Percentiles rank a stretch among this genome's conserved stretches.
Evolutionary conservation across 192 early-diverging fungal genomes (phyloP).

Genomic region (Coemansia sp.): DNA sequence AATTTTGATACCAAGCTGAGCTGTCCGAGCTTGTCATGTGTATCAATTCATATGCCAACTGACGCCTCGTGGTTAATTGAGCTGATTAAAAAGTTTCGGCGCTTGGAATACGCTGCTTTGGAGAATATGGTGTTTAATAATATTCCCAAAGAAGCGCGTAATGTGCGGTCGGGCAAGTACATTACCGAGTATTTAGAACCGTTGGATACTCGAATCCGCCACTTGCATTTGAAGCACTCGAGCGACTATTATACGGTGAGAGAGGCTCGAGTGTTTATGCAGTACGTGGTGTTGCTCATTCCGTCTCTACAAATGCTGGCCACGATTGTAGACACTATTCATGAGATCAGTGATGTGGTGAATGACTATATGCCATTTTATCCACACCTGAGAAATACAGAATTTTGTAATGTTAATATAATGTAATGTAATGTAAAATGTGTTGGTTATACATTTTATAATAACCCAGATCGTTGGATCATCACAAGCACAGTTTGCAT

Average conservation of each 20-base stretch:
- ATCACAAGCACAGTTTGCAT: too few relatives aligned
- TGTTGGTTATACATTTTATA: too few relatives aligned
- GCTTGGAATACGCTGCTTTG: not conserved
- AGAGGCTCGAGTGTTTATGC: not conserved
- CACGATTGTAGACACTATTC: not conserved
- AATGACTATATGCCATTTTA: slow-evolving; percentile 6
- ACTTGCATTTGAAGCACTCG: not conserved
- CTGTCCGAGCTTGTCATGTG: not conserved
- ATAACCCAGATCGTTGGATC: too few relatives aligned
- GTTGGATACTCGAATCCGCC: not conserved
- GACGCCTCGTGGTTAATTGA: not conserved
- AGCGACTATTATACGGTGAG: not conserved
- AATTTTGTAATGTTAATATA: not conserved
- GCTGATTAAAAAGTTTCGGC: not conserved
- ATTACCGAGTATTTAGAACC: not conserved
- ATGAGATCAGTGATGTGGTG: not conserved
- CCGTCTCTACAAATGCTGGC: not conserved
- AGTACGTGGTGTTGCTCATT: not conserved
- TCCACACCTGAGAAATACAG: not conserved
- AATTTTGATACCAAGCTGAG: not conserved
- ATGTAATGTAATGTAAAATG: not conserved
- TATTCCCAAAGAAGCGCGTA: not conserved
- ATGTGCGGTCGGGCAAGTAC: slow-evolving; percentile 4
- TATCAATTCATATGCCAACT: not conserved
- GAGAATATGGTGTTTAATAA: not conserved